These are phyloP conservation scores for Kurtzmaniella quercitrusa DNA, from an alignment of 1,139 yeast genomes.

Conservation along the genomic window DNA sequence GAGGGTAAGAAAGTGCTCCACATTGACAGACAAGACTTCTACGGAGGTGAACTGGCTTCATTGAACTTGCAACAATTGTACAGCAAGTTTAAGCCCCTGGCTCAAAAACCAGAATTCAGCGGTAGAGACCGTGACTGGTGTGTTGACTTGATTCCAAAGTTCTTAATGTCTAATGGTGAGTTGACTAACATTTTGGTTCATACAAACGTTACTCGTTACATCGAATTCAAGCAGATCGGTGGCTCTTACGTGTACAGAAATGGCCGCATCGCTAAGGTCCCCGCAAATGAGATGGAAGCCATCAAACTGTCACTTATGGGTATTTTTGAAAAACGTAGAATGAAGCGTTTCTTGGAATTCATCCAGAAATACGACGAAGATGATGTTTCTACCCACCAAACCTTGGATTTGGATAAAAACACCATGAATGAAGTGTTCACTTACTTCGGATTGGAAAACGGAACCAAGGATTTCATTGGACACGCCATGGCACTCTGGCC, in stretches of 20 bases:
- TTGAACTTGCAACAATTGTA: conserved; percentile 61
- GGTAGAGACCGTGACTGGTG: conserved; percentile 98
- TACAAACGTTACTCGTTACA: conserved; percentile 92
- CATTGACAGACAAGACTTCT: conserved; percentile 93
- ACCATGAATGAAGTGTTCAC: conserved; percentile 91
- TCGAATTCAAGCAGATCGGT: conserved; percentile 92
- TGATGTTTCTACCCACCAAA: conserved; percentile 77
- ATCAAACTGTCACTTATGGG: conserved; percentile 92
- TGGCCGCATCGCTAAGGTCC: conserved; percentile 92
- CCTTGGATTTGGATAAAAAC: conserved; percentile 76
- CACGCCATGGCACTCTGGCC: conserved; percentile 99
- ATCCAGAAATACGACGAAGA: conserved; percentile 81
- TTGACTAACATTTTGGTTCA: conserved; percentile 91
- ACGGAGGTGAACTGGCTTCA: conserved; percentile 82
- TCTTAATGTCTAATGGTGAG: conserved; percentile 97
- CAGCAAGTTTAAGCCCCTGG: conserved; percentile 63
- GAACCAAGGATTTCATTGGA: conserved; percentile 95
- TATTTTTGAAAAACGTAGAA: conserved; percentile 90
- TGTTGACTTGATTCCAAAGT: conserved; percentile 94
- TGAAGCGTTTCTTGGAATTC: conserved; percentile 87
- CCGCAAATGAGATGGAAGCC: conserved; percentile 89
- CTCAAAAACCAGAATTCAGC: conserved; percentile 65
- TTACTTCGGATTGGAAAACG: conserved; percentile 87
- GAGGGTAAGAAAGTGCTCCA: conserved; percentile 97
- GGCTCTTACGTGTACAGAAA: conserved; percentile 92